Percentiles rank a stretch among this genome's conserved stretches.
These are phyloP conservation scores for Penicillium fuscoglaucum DNA, from an alignment of 2,329 filamentous ascomycete species.

Conservation along the genomic window DNA sequence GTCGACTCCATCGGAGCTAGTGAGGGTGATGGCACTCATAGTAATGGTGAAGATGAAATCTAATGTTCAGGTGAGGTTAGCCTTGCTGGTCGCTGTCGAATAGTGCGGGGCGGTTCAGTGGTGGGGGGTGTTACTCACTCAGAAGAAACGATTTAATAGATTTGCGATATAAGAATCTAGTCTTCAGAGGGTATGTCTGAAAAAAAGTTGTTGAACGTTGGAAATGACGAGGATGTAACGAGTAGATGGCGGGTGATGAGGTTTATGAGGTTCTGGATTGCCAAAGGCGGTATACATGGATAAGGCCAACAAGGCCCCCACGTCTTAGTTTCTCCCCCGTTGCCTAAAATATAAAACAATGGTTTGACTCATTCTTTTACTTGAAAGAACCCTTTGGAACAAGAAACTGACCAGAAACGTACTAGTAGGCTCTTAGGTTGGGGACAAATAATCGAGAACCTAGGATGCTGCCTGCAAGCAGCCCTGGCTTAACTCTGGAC, in stretches of 20 bases:
- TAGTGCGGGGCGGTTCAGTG: background rate
- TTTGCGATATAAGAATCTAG: no score
- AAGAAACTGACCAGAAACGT: background rate
- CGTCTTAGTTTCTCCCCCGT: background rate
- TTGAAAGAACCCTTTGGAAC: background rate
- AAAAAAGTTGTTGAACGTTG: background rate
- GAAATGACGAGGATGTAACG: background rate
- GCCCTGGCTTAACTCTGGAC: background rate
- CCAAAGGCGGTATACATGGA: background rate
- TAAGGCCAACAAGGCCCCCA: background rate
- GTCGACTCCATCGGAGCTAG: slow-evolving; percentile 53
- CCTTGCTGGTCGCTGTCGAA: background rate
- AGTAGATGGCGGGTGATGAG: background rate
- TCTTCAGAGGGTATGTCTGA: background rate
- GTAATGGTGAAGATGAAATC: background rate
- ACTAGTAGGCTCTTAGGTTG: background rate
- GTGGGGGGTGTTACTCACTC: background rate
- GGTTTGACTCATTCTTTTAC: background rate
- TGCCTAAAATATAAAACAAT: background rate
- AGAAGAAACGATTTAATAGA: no score
- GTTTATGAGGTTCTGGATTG: background rate
- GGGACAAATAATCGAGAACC: background rate
- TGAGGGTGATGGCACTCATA: slow-evolving; percentile 44
- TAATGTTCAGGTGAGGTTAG: background rate
- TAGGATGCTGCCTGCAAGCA: background rate